Percentiles rank a stretch among this genome's conserved stretches.
Evolutionary conservation across 116 monocot genomes (phyloP).

Genomic region (Cymodocea nodosa): DNA sequence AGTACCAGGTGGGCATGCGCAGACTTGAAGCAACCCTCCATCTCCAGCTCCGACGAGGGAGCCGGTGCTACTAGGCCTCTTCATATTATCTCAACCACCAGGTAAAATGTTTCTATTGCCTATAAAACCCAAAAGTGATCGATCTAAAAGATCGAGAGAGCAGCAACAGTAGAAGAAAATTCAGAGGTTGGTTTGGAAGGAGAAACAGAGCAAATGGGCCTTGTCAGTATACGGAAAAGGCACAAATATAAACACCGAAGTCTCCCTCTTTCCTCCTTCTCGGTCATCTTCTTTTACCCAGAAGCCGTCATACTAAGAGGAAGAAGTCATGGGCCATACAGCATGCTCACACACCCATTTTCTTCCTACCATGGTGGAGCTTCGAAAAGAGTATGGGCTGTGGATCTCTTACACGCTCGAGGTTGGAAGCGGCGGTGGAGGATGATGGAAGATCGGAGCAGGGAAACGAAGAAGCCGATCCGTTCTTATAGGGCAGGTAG

Average conservation of each 20-base stretch:
- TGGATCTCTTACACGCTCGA: too few relatives aligned
- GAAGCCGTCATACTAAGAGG: background rate
- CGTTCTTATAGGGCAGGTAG: too few relatives aligned
- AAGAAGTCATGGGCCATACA: background rate
- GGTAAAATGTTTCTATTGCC: background rate
- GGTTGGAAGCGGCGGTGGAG: too few relatives aligned
- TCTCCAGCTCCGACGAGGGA: background rate
- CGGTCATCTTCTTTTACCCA: background rate
- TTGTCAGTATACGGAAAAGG: background rate
- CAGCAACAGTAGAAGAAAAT: background rate
- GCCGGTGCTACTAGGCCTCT: constrained; percentile 5
- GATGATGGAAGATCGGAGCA: too few relatives aligned
- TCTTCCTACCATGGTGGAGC: background rate
- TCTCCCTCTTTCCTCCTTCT: constrained; percentile 1
- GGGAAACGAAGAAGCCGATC: too few relatives aligned
- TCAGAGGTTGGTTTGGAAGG: background rate
- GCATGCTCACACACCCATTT: background rate
- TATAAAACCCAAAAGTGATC: background rate
- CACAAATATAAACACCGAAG: background rate
- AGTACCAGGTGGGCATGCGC: constrained; percentile 1
- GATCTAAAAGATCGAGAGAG: background rate
- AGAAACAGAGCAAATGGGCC: background rate
- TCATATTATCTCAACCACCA: background rate
- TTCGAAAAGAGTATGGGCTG: background rate
- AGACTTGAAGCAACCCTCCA: background rate